Conservation (phyloP, 208 protist genomes). For the Leishmania lainsoni region DNA sequence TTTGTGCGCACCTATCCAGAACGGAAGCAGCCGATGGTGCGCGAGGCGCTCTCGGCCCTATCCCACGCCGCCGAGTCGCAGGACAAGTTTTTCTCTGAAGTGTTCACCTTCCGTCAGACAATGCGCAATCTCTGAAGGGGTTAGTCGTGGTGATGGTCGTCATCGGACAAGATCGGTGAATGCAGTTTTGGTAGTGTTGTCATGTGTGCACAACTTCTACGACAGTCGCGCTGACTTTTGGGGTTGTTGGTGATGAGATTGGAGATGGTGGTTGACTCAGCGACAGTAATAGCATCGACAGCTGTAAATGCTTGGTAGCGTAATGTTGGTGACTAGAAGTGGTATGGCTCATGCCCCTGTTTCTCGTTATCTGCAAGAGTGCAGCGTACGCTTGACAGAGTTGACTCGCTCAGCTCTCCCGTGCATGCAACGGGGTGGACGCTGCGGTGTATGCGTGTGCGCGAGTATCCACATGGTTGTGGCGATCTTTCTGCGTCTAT, state of each 20-base stretch:
- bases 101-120: conserved; percentile 76
- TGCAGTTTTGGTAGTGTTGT: not conserved
- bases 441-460: not conserved
- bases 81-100: conserved; percentile 82
- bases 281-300: not conserved
- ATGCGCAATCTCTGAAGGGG: conserved; percentile 54
- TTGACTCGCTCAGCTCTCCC: not conserved
- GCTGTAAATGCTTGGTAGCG: not conserved
- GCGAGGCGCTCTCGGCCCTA: conserved; percentile 67
- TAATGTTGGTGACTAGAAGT: not conserved
- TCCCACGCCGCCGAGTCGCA: conserved; percentile 66
- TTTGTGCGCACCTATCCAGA: conserved; percentile 72
- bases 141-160: conserved; percentile 1
- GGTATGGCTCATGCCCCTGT: not conserved
- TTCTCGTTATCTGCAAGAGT: not conserved
- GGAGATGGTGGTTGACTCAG: not conserved
- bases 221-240: not conserved
- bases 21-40: conserved; percentile 59
- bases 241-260: not conserved
- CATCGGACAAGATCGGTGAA: not conserved
- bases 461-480: not conserved
- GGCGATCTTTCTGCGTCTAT: conserved; percentile 1
- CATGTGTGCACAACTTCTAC: too few relatives aligned
- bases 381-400: not conserved
- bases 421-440: not conserved